Evolutionary conservation across 371 early-diverging fungal genomes (phyloP), one percentile per base, ranked within the genome.

Genomic region (Zychaea mexicana): DNA sequence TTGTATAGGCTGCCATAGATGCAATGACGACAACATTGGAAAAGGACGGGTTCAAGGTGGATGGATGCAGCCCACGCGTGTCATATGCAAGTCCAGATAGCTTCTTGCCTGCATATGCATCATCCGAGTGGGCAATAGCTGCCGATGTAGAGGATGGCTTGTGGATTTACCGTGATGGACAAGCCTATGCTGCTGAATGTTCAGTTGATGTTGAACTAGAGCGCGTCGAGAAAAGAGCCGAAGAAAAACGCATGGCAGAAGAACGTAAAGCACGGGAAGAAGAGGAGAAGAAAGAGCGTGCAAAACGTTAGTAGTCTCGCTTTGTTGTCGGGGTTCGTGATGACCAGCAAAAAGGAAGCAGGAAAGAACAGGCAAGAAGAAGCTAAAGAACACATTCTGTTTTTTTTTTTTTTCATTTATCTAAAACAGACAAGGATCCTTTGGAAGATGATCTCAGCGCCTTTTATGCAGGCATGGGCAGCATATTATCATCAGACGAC

Each of bases 81-180:
- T 70, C 82, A 0, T 88, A 74, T 67, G 82, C 85, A 19, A 71
- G 72, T 27, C 67, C 65, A n/a, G 76, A 73, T 19, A 81, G 83
- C 45, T 86, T 88, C 65, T 65, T 83, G 27, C 84, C 83, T 12
- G 82, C 79, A 0, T 86, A 84, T 65, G 78, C 73, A 10, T 67
- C 76, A 19, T 73, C 81, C 8, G 76, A 78, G 61, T 85, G 79
- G 78, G 72, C 74, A 8, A 69, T 78, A 58, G 52, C 66, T 30
- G 74, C 77, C 6, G 70, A 74, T 54, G 57, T 64, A 8, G 32
- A 70, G 27, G 72, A 79, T 54, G 76, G 72, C 3, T 62, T 80
- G n/a, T 69, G 70, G 68, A 71, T 76, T 31, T 88, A 88, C 62
- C 75, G 85, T 71, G 88, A 86, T 65, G 74, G 78, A 45, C 70